These are phyloP conservation scores for Thyridium curvatum DNA, from an alignment of 2,329 filamentous ascomycete genomes.

Conservation along the genomic window DNA sequence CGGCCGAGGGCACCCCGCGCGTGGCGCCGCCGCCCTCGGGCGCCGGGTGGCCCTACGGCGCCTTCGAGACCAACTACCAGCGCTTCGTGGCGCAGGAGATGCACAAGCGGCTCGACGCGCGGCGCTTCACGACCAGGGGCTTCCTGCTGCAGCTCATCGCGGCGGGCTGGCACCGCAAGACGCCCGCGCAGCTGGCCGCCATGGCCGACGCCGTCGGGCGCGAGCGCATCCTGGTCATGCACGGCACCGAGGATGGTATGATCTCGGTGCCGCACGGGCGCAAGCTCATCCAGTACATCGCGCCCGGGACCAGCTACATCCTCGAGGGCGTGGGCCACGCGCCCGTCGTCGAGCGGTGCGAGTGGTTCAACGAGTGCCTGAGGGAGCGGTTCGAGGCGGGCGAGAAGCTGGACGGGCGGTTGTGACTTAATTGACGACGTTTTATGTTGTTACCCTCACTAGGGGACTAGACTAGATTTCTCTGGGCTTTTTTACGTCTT, in stretches of 20 bases:
- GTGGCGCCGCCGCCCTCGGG: constrained; percentile 9
- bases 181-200: constrained; percentile 53
- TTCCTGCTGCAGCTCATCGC: constrained; percentile 75
- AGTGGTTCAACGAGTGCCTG: constrained; percentile 62
- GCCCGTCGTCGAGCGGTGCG: constrained; percentile 62
- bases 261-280: constrained; percentile 65
- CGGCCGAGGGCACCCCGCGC: constrained; percentile 13
- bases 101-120: constrained; percentile 57
- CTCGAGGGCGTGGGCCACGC: constrained; percentile 73
- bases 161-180: constrained; percentile 75
- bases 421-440: too few species aligned
- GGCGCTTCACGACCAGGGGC: constrained; percentile 56
- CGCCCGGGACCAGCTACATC: constrained; percentile 54
- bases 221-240: constrained; percentile 68
- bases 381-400: constrained; percentile 49
- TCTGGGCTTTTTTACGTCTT: too few species aligned
- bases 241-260: constrained; percentile 74
- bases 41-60: constrained; percentile 7
- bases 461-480: too few species aligned
- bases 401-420: constrained; percentile 31
- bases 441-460: too few species aligned
- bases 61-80: constrained; percentile 71
- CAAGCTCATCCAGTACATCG: constrained; percentile 58
- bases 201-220: constrained; percentile 66
- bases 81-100: constrained; percentile 77